These are phyloP conservation scores for Phoenix dactylifera DNA, from an alignment of 176 grass and related monocot species.

Conservation along the genomic window DNA sequence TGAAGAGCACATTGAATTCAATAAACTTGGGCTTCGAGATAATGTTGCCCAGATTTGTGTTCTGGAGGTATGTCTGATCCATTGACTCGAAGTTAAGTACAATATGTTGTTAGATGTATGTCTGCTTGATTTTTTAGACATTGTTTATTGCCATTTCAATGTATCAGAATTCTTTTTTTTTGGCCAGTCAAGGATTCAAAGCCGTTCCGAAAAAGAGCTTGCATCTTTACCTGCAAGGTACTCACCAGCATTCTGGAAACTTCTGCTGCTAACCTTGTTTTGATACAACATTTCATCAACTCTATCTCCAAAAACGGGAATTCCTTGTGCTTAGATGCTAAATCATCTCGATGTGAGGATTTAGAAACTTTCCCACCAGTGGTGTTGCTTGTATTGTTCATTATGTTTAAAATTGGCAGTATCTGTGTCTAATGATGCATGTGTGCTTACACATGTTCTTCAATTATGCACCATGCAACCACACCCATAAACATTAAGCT, in stretches of 20 bases:
- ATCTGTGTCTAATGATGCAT: no score
- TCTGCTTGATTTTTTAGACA: background rate
- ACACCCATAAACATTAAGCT: no score
- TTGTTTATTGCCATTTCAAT: conserved; percentile 3
- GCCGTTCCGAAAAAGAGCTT: conserved; percentile 33
- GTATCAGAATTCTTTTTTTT: conserved; percentile 13
- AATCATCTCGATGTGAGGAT: no score
- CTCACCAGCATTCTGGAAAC: background rate
- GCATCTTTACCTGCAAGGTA: conserved; percentile 47
- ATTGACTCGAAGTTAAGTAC: conserved; percentile 2
- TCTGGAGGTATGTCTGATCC: conserved; percentile 50
- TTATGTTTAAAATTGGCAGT: no score
- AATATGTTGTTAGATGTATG: background rate
- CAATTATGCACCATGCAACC: no score
- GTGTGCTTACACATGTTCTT: no score
- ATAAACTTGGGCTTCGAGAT: conserved; percentile 70
- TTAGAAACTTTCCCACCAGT: no score
- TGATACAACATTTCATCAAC: background rate
- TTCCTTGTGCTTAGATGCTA: no score
- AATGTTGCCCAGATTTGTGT: conserved; percentile 97
- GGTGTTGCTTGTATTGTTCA: no score
- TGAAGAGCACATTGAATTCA: conserved; percentile 80
- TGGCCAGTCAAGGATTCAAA: conserved; percentile 38
- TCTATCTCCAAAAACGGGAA: no score
- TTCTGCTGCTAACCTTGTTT: conserved; percentile 13